phyloP scores from a whole-genome alignment of 2,329 filamentous ascomycete species.

The Scytalidium lignicola region DNA sequence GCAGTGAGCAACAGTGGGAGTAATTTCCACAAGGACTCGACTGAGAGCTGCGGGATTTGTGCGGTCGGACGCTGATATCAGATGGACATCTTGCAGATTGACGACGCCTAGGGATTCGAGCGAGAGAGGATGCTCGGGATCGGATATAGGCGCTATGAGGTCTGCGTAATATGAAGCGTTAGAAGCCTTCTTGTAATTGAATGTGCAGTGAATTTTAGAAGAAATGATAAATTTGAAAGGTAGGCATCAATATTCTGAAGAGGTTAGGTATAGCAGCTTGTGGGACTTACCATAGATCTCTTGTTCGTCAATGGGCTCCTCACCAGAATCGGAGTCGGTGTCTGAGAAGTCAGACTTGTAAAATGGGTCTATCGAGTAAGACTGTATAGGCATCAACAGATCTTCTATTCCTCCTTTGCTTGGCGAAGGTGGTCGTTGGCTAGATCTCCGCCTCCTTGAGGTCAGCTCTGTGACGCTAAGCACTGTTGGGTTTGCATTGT shows the following conservation, averaged over 20 bases:
- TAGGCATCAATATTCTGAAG: too few species aligned
- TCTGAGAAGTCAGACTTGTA: constrained; percentile 27
- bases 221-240: too few species aligned
- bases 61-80: constrained; percentile 58
- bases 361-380: constrained; percentile 28
- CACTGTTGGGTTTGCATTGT: constrained; percentile 92
- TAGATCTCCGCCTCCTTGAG: constrained; percentile 59
- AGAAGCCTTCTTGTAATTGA: constrained; percentile 1
- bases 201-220: neutral
- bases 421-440: constrained; percentile 37
- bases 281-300: constrained; percentile 76
- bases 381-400: constrained; percentile 22
- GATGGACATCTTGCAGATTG: constrained; percentile 88
- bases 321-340: constrained; percentile 43
- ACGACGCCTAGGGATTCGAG: constrained; percentile 91
- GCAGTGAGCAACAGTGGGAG: constrained; percentile 95
- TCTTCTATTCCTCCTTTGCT: constrained; percentile 20
- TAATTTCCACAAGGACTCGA: constrained; percentile 81
- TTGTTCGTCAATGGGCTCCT: constrained; percentile 91
- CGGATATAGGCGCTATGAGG: constrained; percentile 88
- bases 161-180: constrained; percentile 51
- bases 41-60: constrained; percentile 53
- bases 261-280: too few species aligned
- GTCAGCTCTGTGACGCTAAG: constrained; percentile 84
- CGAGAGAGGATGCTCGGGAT: constrained; percentile 93